Conservation (phyloP, 176 grass and related monocot species). For the Bothriochloa decipiens region DNA sequence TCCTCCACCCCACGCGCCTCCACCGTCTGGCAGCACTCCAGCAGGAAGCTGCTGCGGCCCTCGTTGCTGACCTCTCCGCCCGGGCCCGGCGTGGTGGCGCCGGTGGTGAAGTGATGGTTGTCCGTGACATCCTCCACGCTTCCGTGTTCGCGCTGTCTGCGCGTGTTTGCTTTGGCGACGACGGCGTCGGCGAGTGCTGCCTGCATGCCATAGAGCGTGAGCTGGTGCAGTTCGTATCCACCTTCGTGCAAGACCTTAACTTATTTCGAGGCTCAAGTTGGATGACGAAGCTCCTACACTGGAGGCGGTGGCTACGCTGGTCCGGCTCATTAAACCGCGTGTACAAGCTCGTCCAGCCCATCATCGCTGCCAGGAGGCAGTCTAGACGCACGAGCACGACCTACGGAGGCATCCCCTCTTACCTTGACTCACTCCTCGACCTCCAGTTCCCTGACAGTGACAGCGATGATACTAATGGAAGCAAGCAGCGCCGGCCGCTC, state of each 20-base stretch:
- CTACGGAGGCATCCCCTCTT: neutral
- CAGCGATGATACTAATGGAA: neutral
- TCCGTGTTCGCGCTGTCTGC: neutral
- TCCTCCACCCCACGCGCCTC: neutral
- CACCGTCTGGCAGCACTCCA: neutral
- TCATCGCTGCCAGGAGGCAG: neutral
- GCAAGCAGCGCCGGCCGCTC: neutral
- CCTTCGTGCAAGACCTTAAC: neutral
- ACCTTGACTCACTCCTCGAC: neutral
- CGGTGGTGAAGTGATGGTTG: neutral
- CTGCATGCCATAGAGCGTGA: neutral
- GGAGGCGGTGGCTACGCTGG: neutral
- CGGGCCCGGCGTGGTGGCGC: neutral
- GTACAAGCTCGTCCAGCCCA: neutral
- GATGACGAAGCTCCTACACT: neutral
- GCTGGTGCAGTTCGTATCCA: neutral
- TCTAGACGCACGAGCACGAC: neutral
- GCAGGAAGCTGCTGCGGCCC: neutral
- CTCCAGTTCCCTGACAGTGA: neutral
- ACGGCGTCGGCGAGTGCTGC: neutral
- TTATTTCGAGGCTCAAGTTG: neutral
- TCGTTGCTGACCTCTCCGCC: neutral
- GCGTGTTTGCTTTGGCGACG: neutral
- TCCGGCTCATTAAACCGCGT: neutral
- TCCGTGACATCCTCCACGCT: neutral